Conservation (phyloP, 2,329 filamentous ascomycete genomes). For the Didymella keratinophila region DNA sequence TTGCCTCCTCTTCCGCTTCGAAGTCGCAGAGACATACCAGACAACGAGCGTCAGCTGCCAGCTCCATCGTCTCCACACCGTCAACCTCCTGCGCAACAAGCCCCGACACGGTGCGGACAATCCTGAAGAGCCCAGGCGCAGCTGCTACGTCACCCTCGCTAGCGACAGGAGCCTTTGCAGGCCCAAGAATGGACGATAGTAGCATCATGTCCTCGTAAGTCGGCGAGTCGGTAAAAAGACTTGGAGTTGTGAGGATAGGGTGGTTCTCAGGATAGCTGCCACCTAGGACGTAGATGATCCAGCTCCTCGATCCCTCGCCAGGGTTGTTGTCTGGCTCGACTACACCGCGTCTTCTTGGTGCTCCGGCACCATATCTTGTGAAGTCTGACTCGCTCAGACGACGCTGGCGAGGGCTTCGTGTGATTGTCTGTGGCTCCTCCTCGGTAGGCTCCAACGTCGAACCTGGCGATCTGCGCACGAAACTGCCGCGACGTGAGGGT, state of each 20-base stretch:
- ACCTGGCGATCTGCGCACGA: slow-evolving; percentile 50
- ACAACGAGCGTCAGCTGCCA: slow-evolving; percentile 61
- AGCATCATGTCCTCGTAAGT: slow-evolving; percentile 78
- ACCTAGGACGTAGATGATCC: slow-evolving; percentile 76
- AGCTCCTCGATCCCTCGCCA: slow-evolving; percentile 67
- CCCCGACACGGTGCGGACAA: slow-evolving; percentile 54
- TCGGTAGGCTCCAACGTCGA: slow-evolving; percentile 54
- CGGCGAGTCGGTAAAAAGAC: slow-evolving; percentile 73
- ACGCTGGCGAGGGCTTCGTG: slow-evolving; percentile 59
- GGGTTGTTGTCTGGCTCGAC: slow-evolving; percentile 65
- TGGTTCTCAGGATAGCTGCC: slow-evolving; percentile 75
- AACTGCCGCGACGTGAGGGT: slow-evolving; percentile 52
- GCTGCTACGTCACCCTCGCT: slow-evolving; percentile 69
- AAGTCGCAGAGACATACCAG: slow-evolving; percentile 73
- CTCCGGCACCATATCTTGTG: slow-evolving; percentile 68
- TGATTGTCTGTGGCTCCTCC: slow-evolving; percentile 49
- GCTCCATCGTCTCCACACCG: slow-evolving; percentile 41
- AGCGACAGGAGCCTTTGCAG: slow-evolving; percentile 73
- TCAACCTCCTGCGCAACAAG: slow-evolving; percentile 59
- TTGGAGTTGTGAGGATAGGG: slow-evolving; percentile 73
- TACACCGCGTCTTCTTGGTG: slow-evolving; percentile 69
- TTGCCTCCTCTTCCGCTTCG: slow-evolving; percentile 66
- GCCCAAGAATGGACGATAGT: slow-evolving; percentile 70
- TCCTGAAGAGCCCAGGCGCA: slow-evolving; percentile 66
- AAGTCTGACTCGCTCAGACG: slow-evolving; percentile 68